These are phyloP conservation scores for Tricholoma terreum DNA, from an alignment of 768 basidiomycete species.

Conservation along the genomic window DNA sequence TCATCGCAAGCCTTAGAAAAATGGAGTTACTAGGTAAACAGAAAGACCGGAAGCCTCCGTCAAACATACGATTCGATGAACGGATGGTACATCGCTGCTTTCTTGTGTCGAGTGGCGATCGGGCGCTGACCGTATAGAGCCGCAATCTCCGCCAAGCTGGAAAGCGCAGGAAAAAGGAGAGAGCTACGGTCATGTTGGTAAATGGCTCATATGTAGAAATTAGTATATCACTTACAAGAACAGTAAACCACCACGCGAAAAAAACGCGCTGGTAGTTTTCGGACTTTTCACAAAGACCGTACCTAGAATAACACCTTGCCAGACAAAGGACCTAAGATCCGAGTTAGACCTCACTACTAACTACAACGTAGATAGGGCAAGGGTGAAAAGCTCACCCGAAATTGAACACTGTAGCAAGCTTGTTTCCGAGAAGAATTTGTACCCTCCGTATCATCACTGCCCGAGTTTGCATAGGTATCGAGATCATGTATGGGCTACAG, in stretches of 20 bases:
- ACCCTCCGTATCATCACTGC: slow-evolving; percentile 38
- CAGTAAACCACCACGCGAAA: slow-evolving; percentile 54
- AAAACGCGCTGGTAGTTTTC: slow-evolving; percentile 43
- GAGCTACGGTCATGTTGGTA: slow-evolving; percentile 31
- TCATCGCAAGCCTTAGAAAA: slow-evolving; percentile 16
- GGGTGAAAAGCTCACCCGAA: slow-evolving; percentile 29
- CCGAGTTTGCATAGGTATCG: slow-evolving; percentile 35
- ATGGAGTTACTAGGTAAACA: slow-evolving; percentile 11
- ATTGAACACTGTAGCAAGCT: slow-evolving; percentile 25
- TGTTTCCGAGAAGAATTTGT: slow-evolving; percentile 36
- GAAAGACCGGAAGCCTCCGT: background rate
- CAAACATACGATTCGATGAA: slow-evolving; percentile 39
- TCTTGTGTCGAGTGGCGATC: slow-evolving; percentile 54
- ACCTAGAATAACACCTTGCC: slow-evolving; percentile 22
- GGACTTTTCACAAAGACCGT: slow-evolving; percentile 46
- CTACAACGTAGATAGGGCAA: background rate
- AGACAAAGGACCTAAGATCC: slow-evolving; percentile 31
- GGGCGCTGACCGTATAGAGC: slow-evolving; percentile 58
- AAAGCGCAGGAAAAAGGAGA: slow-evolving; percentile 55
- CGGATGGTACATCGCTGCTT: slow-evolving; percentile 62
- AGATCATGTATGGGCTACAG: slow-evolving; percentile 34
- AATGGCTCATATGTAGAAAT: background rate
- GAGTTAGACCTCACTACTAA: background rate
- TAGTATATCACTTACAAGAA: slow-evolving; percentile 22
- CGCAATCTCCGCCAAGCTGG: slow-evolving; percentile 63